These are phyloP conservation scores for Pseudoperonospora humuli DNA, from an alignment of 352 stramenopile genomes.

Conservation along the genomic window DNA sequence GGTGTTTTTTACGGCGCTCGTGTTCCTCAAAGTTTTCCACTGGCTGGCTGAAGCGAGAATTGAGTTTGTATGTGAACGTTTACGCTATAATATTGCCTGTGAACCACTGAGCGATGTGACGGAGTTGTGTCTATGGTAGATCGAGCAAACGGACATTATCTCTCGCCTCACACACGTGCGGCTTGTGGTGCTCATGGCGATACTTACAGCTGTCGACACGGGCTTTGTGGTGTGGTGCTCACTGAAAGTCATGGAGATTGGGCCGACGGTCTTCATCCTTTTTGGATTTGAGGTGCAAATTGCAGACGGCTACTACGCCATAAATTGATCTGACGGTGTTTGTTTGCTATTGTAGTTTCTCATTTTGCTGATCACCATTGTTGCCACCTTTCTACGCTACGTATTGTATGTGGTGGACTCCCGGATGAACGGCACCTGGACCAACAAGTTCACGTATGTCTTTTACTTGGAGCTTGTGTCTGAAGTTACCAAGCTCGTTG, in stretches of 20 bases:
- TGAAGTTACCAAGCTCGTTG: slow-evolving; percentile 92
- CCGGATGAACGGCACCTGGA: slow-evolving; percentile 82
- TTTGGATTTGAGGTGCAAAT: slow-evolving; percentile 97
- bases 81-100: too few relatives aligned
- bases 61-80: slow-evolving; percentile 52
- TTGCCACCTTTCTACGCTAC: slow-evolving; percentile 85
- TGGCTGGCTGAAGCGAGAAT: slow-evolving; percentile 88
- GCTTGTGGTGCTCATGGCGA: slow-evolving; percentile 81
- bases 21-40: slow-evolving; percentile 95
- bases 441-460: slow-evolving; percentile 86
- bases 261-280: slow-evolving; percentile 90
- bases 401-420: slow-evolving; percentile 92
- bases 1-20: slow-evolving; percentile 91
- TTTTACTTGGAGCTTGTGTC: slow-evolving; percentile 96
- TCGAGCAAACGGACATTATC: slow-evolving; percentile 84
- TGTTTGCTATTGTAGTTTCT: slow-evolving; percentile 51
- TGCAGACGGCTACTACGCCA: too few relatives aligned
- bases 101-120: too few relatives aligned
- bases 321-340: slow-evolving; percentile 2
- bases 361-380: slow-evolving; percentile 91
- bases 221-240: slow-evolving; percentile 86
- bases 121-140: too few relatives aligned
- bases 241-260: slow-evolving; percentile 68
- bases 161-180: slow-evolving; percentile 73
- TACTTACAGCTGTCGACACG: slow-evolving; percentile 85